Base-by-base conservation (phyloP, 148 eudicot genomes). In the Fallopia convolvulus region DNA sequence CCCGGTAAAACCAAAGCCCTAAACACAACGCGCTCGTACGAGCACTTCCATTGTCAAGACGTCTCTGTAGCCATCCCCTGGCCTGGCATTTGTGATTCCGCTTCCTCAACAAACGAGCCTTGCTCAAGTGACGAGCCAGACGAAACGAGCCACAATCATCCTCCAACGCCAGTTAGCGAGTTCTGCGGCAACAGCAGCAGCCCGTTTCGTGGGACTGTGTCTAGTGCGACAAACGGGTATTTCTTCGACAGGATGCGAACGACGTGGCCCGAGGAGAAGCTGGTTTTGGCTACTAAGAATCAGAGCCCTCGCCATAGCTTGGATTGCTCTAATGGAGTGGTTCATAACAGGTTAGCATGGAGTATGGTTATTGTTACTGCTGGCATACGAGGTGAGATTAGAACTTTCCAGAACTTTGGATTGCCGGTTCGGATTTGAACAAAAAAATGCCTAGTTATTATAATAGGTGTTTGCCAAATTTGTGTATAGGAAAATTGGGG, bases 241-340 rank as follows among this genome's bases (percentile, higher is more conserved):
- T 82, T 92, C 80, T 92, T 90, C 68, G 98, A 94, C 77, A 87
- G 89, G 84, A 85, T 94, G 33, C 84, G 97, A 20, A 89, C 92
- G 11, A 92, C 97, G 20, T 94, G 98, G 98, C 98, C 98, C 0
- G 98, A 94, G 85, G 98, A 94, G 75, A 94, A 89, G 75, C 95
- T 94, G 81, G 48, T 85, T 49, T 74, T 81, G 66, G 87, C 90
- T 73, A 48, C 83, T n/a, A 94, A 86, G 84, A 85, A 80, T 50
- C 83, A 80, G 8, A 90, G 90, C 77, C 95, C 98, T 48, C 91
- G 88, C 17, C 78, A 78, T 1, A 91, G 98, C 79, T 84, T 85
- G 76, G 98, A 93, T 80, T 86, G 86, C 72, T 77, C 90, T 9
- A 90, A 84, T 49, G 94, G 91, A 75, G 48, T 84, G 32, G 83